Percentiles rank a stretch among this genome's conserved stretches.
Conservation (phyloP, 768 basidiomycete genomes). For the Dendrothele bispora region DNA sequence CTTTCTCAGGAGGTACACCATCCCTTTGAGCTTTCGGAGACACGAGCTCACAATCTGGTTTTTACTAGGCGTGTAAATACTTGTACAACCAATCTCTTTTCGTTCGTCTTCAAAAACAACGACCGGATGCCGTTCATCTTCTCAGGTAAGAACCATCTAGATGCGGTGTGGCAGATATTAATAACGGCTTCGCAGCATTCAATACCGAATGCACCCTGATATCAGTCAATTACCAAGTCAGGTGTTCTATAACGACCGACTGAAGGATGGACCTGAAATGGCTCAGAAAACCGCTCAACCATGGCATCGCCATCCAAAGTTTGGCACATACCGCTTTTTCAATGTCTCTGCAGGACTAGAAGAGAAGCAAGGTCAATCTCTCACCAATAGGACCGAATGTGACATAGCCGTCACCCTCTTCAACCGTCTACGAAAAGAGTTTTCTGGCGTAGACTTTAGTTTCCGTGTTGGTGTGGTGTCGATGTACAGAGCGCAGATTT, state of each 20-base stretch:
- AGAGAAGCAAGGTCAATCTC: slow-evolving; percentile 62
- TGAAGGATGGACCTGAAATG: slow-evolving; percentile 91
- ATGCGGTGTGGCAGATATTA: neutral
- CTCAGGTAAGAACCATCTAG: slow-evolving; percentile 58
- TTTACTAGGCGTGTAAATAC: slow-evolving; percentile 57
- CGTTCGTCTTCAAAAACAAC: slow-evolving; percentile 81
- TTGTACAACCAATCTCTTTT: slow-evolving; percentile 92
- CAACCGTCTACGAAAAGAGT: slow-evolving; percentile 66
- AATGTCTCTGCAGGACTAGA: slow-evolving; percentile 75
- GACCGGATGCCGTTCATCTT: slow-evolving; percentile 84
- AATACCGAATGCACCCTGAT: slow-evolving; percentile 99
- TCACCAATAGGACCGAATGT: slow-evolving; percentile 75
- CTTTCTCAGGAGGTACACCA: slow-evolving; percentile 43
- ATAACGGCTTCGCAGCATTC: slow-evolving; percentile 60
- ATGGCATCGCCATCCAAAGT: slow-evolving; percentile 80
- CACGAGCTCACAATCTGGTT: neutral
- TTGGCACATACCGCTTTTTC: slow-evolving; percentile 89
- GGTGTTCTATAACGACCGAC: slow-evolving; percentile 79
- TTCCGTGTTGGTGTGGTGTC: slow-evolving; percentile 74
- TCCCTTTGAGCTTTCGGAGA: neutral
- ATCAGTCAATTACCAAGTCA: slow-evolving; percentile 89
- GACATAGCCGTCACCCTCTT: slow-evolving; percentile 78
- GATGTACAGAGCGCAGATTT: slow-evolving; percentile 92
- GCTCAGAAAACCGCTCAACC: slow-evolving; percentile 73
- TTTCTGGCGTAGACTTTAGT: slow-evolving; percentile 47